Evolutionary conservation across 805 yeast genomes (phyloP).

Genomic region (Sungouiozyma intestinalis): DNA sequence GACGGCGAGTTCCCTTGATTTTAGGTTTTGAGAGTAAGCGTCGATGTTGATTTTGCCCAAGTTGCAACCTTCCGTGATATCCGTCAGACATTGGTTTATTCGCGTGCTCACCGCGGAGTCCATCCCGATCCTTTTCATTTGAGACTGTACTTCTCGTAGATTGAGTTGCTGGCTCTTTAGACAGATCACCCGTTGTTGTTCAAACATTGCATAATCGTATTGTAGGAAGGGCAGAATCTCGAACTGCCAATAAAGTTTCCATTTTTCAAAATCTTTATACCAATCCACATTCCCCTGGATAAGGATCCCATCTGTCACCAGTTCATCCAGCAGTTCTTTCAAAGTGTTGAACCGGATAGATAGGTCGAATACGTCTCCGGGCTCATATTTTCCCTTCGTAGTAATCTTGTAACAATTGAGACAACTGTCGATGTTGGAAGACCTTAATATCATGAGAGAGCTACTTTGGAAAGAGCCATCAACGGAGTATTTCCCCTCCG

Average conservation of each 20-base stretch:
- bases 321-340: slow-evolving; percentile 19
- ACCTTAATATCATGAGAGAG: slow-evolving; percentile 10
- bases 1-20: slow-evolving; percentile 12
- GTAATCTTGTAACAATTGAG: slow-evolving; percentile 18
- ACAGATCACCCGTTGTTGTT: slow-evolving; percentile 7
- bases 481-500: slow-evolving; percentile 9
- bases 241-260: slow-evolving; percentile 20
- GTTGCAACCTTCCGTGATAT: slow-evolving; percentile 11
- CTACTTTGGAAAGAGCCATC: slow-evolving; percentile 14
- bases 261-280: slow-evolving; percentile 14
- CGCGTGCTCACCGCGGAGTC: slow-evolving; percentile 9
- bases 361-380: slow-evolving; percentile 15
- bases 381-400: slow-evolving; percentile 9
- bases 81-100: slow-evolving; percentile 12
- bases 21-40: slow-evolving; percentile 16
- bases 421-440: slow-evolving; percentile 16
- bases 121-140: slow-evolving; percentile 2
- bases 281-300: slow-evolving; percentile 21
- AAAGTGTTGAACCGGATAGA: slow-evolving; percentile 16
- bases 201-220: slow-evolving; percentile 17
- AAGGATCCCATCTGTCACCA: slow-evolving; percentile 19
- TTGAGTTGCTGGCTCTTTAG: slow-evolving; percentile 2
- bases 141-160: slow-evolving; percentile 1
- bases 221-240: slow-evolving; percentile 13
- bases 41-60: slow-evolving; percentile 16